A percentile compares a stretch with the other conserved stretches of the same genome.
Conservation (phyloP, 2,329 filamentous ascomycete genomes). For the Colletotrichum lentis region DNA sequence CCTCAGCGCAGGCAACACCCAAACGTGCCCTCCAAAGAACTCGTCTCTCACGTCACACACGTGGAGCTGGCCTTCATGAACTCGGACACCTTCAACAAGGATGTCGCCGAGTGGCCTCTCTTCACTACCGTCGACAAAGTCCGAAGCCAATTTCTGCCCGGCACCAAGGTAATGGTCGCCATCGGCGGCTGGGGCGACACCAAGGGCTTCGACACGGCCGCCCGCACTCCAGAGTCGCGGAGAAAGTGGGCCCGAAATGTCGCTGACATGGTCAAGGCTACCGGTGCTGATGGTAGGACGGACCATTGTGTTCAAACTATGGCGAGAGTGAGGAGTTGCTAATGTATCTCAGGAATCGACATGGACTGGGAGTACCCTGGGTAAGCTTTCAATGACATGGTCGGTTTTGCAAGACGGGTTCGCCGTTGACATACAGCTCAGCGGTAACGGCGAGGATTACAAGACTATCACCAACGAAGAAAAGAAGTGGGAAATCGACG, state of each 20-base stretch:
- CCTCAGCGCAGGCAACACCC: slow-evolving; percentile 56
- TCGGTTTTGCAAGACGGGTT: neutral
- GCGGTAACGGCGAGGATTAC: slow-evolving; percentile 76
- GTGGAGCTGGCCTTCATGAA: slow-evolving; percentile 67
- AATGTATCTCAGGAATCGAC: slow-evolving; percentile 46
- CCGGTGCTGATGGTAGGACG: slow-evolving; percentile 69
- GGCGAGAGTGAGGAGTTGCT: neutral
- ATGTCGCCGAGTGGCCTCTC: slow-evolving; percentile 56
- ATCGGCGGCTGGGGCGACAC: slow-evolving; percentile 80
- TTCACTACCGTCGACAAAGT: slow-evolving; percentile 61
- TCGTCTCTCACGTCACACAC: slow-evolving; percentile 60
- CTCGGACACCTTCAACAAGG: slow-evolving; percentile 60
- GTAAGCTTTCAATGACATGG: slow-evolving; percentile 42
- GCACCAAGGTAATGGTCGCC: slow-evolving; percentile 72
- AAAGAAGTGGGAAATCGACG: slow-evolving; percentile 68
- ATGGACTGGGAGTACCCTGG: slow-evolving; percentile 73
- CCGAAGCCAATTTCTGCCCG: slow-evolving; percentile 57
- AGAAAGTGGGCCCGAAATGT: slow-evolving; percentile 71
- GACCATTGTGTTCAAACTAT: slow-evolving; percentile 44
- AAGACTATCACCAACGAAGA: slow-evolving; percentile 67
- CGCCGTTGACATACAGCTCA: slow-evolving; percentile 38
- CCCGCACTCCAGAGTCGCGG: slow-evolving; percentile 54
- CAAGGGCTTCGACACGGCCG: slow-evolving; percentile 66
- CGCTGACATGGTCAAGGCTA: slow-evolving; percentile 66
- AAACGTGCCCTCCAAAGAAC: slow-evolving; percentile 49